A percentile compares a stretch with the other conserved stretches of the same genome.
Evolutionary conservation across 2,329 filamentous ascomycete species (phyloP).

Genomic region (Aspergillus unguis): DNA sequence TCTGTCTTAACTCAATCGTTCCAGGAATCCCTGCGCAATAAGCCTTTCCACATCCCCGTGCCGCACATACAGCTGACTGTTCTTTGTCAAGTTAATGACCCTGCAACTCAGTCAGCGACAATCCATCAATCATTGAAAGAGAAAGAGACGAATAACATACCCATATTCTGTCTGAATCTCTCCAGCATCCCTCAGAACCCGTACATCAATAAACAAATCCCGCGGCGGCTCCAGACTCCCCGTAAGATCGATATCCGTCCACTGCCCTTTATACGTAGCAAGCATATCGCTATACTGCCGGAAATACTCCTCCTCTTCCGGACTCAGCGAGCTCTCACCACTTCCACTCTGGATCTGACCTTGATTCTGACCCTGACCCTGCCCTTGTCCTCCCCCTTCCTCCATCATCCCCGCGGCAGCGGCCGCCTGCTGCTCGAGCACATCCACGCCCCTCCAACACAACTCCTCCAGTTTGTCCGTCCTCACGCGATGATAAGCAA

Average conservation of each 20-base stretch:
- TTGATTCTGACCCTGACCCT: too few relatives aligned
- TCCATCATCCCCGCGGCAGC: constrained; percentile 33
- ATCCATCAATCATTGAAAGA: not conserved
- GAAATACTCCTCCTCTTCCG: constrained; percentile 95
- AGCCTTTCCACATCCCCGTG: constrained; percentile 93
- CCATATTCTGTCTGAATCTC: constrained; percentile 99
- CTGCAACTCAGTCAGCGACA: constrained; percentile 47
- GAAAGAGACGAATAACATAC: constrained; percentile 50
- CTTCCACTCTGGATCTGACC: constrained; percentile 34
- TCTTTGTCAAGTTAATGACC: constrained; percentile 93
- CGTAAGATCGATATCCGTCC: constrained; percentile 95
- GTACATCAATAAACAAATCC: constrained; percentile 94
- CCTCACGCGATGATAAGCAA: constrained; percentile 88
- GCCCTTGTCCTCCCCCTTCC: not conserved
- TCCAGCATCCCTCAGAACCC: constrained; percentile 92
- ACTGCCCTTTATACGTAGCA: constrained; percentile 95
- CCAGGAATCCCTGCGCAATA: constrained; percentile 91
- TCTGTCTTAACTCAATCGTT: constrained; percentile 70
- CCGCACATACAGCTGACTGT: constrained; percentile 95
- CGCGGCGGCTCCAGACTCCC: constrained; percentile 90
- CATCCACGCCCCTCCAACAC: constrained; percentile 85
- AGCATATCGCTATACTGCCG: constrained; percentile 86
- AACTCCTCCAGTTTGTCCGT: constrained; percentile 90
- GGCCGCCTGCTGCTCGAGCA: constrained; percentile 66
- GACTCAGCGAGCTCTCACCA: constrained; percentile 72